Conservation (phyloP, 2,329 filamentous ascomycete genomes). For the Tolypocladium guangdongense region DNA sequence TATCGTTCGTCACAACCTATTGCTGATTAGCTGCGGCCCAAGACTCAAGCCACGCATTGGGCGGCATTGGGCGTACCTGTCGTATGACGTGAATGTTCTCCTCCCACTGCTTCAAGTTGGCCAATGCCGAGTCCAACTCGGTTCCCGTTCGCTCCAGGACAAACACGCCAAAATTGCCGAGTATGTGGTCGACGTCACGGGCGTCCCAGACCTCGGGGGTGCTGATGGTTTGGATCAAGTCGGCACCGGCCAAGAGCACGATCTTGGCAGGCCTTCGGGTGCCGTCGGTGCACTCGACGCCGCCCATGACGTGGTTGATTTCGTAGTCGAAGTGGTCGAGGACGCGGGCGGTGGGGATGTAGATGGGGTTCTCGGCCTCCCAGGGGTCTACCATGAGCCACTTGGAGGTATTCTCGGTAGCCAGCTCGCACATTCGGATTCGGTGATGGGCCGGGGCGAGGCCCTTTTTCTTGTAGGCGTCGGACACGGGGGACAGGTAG, state of each 20-base stretch:
- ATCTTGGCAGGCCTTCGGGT: constrained; percentile 58
- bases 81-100: constrained; percentile 82
- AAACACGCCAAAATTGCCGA: constrained; percentile 73
- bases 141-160: constrained; percentile 83
- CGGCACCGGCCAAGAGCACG: constrained; percentile 69
- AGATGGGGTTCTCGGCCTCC: constrained; percentile 73
- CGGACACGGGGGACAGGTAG: constrained; percentile 30
- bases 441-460: constrained; percentile 26
- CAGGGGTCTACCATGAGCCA: constrained; percentile 76
- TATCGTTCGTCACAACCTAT: constrained; percentile 63
- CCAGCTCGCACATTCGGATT: constrained; percentile 72
- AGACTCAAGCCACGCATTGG: neutral
- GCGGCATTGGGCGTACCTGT: constrained; percentile 20
- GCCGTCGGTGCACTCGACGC: constrained; percentile 59
- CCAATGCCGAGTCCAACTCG: constrained; percentile 77
- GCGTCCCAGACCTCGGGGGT: constrained; percentile 69
- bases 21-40: neutral
- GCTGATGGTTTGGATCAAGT: constrained; percentile 65
- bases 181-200: constrained; percentile 77
- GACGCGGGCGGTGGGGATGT: constrained; percentile 80
- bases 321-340: constrained; percentile 87
- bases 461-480: constrained; percentile 26
- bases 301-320: constrained; percentile 69
- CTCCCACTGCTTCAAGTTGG: constrained; percentile 70
- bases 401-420: constrained; percentile 62